Evolutionary conservation across 768 basidiomycete species (phyloP), one percentile per base, ranked within the genome.

Genomic region (Lentinula detonsa): DNA sequence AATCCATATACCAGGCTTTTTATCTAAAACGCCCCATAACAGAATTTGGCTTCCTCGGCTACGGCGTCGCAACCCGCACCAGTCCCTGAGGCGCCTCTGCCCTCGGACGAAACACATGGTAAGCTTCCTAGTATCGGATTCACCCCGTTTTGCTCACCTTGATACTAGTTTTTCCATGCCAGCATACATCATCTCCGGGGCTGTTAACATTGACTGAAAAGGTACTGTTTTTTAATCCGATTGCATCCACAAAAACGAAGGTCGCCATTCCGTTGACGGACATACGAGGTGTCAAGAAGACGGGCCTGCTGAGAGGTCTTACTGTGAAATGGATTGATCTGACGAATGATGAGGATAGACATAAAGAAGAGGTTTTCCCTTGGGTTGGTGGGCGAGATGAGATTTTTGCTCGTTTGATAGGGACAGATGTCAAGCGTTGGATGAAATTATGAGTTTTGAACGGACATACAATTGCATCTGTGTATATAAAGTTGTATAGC

Each of bases 371-470:
- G 56, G 81, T 72, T 64, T 87, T 89, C 66, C 63, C 72, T 16
- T 86, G 85, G 83, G 77, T 88, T 42, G 81, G 81, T 35, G 76
- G 73, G 28, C 80, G 87, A 5, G 85, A 89, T 69, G 87, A 88
- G 51, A 68, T 89, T 16, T 88, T 90, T 69, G 84, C 84, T 48
- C 72, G 86, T 61, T 76, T 90, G 11, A 76, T 88, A 16, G 83
- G 83, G 15, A 70, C 72, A 64, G 77, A 78, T 33, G 80, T 79
- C 21, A 72, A 71, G 49, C 75, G 74, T 34, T 86, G 85, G 85
- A 69, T 79, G 60, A 79, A 74, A 63, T 66, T 78, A 33, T 82
- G 71, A 78, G 23, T 45, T 3, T 28, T 28, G 28, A 28, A 28
- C 28, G 28, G 28, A 28, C 28, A 28, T 28, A 28, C 28, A 28